Percentiles rank a stretch among this genome's conserved stretches.
Evolutionary conservation across 371 early-diverging fungal species (phyloP).

Genomic region (Nosema muscidifuracis): DNA sequence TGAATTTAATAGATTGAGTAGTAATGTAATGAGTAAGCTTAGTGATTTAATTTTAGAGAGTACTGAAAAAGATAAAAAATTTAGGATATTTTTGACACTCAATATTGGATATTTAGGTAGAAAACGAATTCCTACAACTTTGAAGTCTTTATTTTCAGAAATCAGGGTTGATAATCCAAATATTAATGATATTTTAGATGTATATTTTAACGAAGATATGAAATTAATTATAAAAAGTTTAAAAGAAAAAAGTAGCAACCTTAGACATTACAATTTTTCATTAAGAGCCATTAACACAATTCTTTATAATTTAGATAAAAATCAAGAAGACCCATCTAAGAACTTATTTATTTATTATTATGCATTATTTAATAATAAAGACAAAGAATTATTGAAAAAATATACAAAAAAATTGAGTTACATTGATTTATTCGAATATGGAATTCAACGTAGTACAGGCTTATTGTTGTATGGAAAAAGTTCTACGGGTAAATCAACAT

Average conservation of each 20-base stretch:
- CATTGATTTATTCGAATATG: conserved; percentile 1
- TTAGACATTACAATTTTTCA: conserved; percentile 95
- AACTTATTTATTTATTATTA: conserved; percentile 12
- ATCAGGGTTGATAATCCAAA: conserved; percentile 76
- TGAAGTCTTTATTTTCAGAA: conserved; percentile 90
- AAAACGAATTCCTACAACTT: conserved; percentile 87
- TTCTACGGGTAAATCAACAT: conserved; percentile 66
- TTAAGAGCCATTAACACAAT: conserved; percentile 66
- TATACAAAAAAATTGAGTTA: not conserved
- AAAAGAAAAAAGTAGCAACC: conserved; percentile 69
- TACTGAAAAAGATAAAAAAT: conserved; percentile 68
- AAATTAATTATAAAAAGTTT: conserved; percentile 67
- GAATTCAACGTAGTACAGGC: conserved; percentile 46
- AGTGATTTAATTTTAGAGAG: conserved; percentile 73
- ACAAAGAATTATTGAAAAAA: conserved; percentile 7
- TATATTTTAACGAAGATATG: conserved; percentile 62
- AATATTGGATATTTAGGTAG: conserved; percentile 97
- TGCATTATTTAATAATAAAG: conserved; percentile 4
- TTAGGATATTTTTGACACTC: conserved; percentile 85
- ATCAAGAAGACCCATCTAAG: not conserved
- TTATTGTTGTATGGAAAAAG: conserved; percentile 67
- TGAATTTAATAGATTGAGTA: conserved; percentile 94
- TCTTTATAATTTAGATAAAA: not conserved
- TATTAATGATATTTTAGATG: conserved; percentile 58
- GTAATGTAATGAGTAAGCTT: conserved; percentile 87